These are phyloP conservation scores for Russula griseocarnosa DNA, from an alignment of 768 basidiomycete genomes.

Conservation along the genomic window DNA sequence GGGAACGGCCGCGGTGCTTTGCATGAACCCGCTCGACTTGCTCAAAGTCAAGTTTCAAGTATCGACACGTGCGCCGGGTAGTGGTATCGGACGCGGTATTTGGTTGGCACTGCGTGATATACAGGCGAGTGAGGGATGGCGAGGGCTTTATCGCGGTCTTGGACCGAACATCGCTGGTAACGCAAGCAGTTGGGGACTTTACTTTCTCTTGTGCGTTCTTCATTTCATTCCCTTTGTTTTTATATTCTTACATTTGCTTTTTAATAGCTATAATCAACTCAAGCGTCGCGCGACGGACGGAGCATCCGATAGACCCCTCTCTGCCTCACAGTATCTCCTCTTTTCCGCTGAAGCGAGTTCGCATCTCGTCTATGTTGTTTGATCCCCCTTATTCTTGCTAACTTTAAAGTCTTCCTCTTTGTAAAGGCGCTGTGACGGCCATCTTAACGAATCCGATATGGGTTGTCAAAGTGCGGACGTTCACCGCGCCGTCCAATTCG, in stretches of 20 bases:
- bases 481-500: constrained; percentile 67
- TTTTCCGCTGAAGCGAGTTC: constrained; percentile 96
- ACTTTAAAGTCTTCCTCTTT: constrained; percentile 27
- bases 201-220: constrained; percentile 87
- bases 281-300: constrained; percentile 74
- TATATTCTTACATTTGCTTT: too few species aligned
- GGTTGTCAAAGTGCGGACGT: constrained; percentile 97
- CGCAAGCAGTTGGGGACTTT: constrained; percentile 94
- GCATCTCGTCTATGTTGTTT: constrained; percentile 38
- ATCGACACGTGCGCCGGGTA: constrained; percentile 58
- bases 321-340: constrained; percentile 75
- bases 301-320: constrained; percentile 61
- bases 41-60: constrained; percentile 94
- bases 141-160: constrained; percentile 86
- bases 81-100: constrained; percentile 67
- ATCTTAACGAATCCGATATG: constrained; percentile 96
- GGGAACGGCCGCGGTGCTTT: constrained; percentile 85
- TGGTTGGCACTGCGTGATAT: constrained; percentile 73
- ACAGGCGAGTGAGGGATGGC: constrained; percentile 68
- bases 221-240: neutral
- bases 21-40: constrained; percentile 96
- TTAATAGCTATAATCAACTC: constrained; percentile 84
- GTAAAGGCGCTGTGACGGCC: constrained; percentile 83
- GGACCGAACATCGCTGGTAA: constrained; percentile 91
- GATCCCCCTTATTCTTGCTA: neutral